phyloP scores from a whole-genome alignment of 2,329 filamentous ascomycete genomes.

The Phaeosphaeria sp. region DNA sequence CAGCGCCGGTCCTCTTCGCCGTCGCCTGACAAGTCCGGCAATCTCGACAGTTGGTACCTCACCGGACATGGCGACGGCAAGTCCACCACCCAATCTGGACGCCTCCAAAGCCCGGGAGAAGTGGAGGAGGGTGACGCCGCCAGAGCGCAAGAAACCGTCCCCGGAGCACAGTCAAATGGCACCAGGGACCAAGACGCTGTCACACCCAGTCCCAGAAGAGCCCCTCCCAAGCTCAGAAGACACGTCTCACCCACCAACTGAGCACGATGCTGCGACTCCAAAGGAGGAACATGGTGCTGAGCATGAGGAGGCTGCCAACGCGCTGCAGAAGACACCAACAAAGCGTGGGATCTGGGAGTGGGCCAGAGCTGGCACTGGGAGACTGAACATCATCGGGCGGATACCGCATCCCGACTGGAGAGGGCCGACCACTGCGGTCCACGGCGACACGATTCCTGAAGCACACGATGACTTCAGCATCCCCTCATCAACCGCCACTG shows the following conservation, averaged over 20 bases:
- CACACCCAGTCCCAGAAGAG: conserved; percentile 39
- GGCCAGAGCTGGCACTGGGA: conserved; percentile 39
- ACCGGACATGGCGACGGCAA: conserved; percentile 38
- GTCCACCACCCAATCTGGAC: conserved; percentile 33
- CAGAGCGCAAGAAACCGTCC: conserved; percentile 24
- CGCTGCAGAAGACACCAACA: conserved; percentile 23
- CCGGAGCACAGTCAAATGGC: conserved; percentile 9
- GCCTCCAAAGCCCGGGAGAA: conserved; percentile 26
- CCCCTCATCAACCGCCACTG: conserved; percentile 33
- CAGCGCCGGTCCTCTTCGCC: conserved; percentile 42
- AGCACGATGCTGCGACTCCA: conserved; percentile 15
- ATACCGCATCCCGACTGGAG: conserved; percentile 39
- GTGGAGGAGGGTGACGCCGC: conserved; percentile 30
- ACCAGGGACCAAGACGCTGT: conserved; percentile 17
- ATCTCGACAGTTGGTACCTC: conserved; percentile 43
- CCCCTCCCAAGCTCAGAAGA: conserved; percentile 44
- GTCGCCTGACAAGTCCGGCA: conserved; percentile 44
- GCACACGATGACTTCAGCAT: conserved; percentile 40
- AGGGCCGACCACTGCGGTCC: conserved; percentile 18
- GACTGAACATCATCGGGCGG: conserved; percentile 36
- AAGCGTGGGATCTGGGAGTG: conserved; percentile 43
- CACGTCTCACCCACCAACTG: conserved; percentile 33
- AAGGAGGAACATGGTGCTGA: conserved; percentile 7
- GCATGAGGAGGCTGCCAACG: conserved; percentile 2
- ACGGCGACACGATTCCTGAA: conserved; percentile 6